These are phyloP conservation scores for Pharnaceum exiguum DNA, from an alignment of 148 eudicot genomes.

Conservation along the genomic window DNA sequence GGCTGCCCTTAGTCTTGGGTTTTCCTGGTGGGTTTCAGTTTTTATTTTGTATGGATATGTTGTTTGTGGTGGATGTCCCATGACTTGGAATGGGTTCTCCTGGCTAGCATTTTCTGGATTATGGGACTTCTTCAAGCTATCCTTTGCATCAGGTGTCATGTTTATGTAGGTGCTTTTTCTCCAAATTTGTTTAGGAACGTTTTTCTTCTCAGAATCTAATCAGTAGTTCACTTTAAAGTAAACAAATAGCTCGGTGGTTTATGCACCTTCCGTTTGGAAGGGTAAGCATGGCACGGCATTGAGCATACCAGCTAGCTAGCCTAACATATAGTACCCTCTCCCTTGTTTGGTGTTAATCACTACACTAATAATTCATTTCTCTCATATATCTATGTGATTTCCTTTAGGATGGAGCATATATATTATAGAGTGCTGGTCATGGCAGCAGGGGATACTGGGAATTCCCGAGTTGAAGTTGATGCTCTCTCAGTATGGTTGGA, in stretches of 20 bases:
- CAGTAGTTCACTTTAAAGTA: no score
- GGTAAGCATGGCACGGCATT: no score
- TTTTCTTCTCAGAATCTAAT: no score
- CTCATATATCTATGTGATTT: not conserved
- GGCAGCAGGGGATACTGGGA: slow-evolving; percentile 27
- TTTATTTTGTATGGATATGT: slow-evolving; percentile 33
- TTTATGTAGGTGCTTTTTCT: slow-evolving; percentile 36
- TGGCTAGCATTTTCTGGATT: slow-evolving; percentile 47
- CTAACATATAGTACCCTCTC: no score
- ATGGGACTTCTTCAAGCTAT: slow-evolving; percentile 53
- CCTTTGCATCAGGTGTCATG: slow-evolving; percentile 61
- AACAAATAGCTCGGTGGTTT: no score
- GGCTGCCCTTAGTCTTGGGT: slow-evolving; percentile 35
- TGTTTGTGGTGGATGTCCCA: slow-evolving; percentile 45
- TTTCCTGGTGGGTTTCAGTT: slow-evolving; percentile 51
- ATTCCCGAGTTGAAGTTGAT: slow-evolving; percentile 24
- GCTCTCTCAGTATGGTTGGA: slow-evolving; percentile 33
- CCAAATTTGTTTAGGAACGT: no score
- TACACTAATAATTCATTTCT: not conserved
- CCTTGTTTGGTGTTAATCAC: not conserved
- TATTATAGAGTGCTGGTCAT: slow-evolving; percentile 28
- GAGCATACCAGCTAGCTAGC: no score
- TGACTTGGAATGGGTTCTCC: slow-evolving; percentile 66
- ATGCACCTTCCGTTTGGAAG: no score
- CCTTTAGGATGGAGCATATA: slow-evolving; percentile 25